Evolutionary conservation across 257 asterid species (phyloP), one percentile per base, ranked within the genome.

Genomic region (Forsythia suspensa): DNA sequence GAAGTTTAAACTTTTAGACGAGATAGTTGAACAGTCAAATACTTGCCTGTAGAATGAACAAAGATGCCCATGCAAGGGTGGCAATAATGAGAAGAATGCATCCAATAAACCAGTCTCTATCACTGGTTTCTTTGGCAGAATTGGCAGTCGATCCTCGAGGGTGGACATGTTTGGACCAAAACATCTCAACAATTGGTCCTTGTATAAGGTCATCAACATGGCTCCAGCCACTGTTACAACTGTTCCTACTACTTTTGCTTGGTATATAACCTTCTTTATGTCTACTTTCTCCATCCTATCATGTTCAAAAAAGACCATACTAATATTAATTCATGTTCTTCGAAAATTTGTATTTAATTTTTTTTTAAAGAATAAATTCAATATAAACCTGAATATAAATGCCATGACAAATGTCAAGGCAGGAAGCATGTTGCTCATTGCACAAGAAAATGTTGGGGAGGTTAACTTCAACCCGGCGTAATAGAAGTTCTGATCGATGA

Each of bases 321-420:
- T 34, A 6, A 4, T 7, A 38, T 36, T 41, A 57, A 51, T 21
- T 63, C 38, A 29, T 11, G 20, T 8, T 29, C 38, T 21, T 63
- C 15, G 2, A 72, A 48, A 11, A 40, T 3, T 71, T 43, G 4
- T 3, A 0, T 69, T 29, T 11, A 51, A 7, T 21, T 73, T 34
- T 10, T 38, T 48, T 57, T 59, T 8, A 24, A 6, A 8, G 21
- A 5, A 51, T 44, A 10, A 38, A 37, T 55, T 46, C 55, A 20
- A 12, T 24, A 20, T 39, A 15, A 72, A 90, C 97, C 95, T 86
- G 86, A 88, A 93, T 80, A 93, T 77, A 13, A 94, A 82, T 4
- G 97, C 97, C 90, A 94, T 90, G 44, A 94, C 87, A 59, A 94
- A 94, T 38, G 94, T 92, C 84, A 92, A 84, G 74, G 98, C 95